Conservation (phyloP, 2,329 filamentous ascomycete genomes). For the Monosporascus sp. region DNA sequence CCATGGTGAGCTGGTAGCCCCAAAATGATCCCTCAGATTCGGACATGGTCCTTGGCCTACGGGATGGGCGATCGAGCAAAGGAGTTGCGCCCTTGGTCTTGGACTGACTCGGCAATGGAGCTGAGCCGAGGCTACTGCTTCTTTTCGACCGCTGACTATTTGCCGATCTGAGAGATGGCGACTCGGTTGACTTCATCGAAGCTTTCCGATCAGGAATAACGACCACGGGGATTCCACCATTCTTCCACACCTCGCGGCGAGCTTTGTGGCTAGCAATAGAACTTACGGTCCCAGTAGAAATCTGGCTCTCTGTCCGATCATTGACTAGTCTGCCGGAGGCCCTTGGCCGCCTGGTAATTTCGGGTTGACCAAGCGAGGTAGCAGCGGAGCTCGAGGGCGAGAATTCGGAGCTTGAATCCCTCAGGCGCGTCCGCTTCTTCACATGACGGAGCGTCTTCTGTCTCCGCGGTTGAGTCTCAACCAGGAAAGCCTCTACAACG, state of each 20-base stretch:
- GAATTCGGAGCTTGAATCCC: conserved; percentile 37
- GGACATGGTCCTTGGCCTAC: conserved; percentile 38
- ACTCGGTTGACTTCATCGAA: conserved; percentile 43
- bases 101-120: conserved; percentile 35
- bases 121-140: conserved; percentile 48
- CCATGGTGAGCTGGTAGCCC: conserved; percentile 51
- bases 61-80: conserved; percentile 36
- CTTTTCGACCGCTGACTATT: conserved; percentile 52
- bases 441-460: conserved; percentile 57
- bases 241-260: conserved; percentile 54
- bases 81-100: conserved; percentile 37
- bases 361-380: conserved; percentile 32
- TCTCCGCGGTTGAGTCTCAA: conserved; percentile 44
- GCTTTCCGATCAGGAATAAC: conserved; percentile 55
- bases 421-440: conserved; percentile 41
- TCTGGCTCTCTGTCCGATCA: conserved; percentile 40
- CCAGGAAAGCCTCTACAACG: conserved; percentile 51
- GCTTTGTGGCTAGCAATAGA: conserved; percentile 50
- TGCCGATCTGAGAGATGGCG: conserved; percentile 55
- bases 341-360: conserved; percentile 22
- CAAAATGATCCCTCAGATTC: conserved; percentile 40
- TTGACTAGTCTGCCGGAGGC: conserved; percentile 22
- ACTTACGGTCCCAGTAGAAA: conserved; percentile 43
- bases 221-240: conserved; percentile 56
- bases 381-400: conserved; percentile 38